Percentiles rank a stretch among this genome's conserved stretches.
Evolutionary conservation across 805 yeast species (phyloP).

Genomic region (Schwanniomyces polymorphus): DNA sequence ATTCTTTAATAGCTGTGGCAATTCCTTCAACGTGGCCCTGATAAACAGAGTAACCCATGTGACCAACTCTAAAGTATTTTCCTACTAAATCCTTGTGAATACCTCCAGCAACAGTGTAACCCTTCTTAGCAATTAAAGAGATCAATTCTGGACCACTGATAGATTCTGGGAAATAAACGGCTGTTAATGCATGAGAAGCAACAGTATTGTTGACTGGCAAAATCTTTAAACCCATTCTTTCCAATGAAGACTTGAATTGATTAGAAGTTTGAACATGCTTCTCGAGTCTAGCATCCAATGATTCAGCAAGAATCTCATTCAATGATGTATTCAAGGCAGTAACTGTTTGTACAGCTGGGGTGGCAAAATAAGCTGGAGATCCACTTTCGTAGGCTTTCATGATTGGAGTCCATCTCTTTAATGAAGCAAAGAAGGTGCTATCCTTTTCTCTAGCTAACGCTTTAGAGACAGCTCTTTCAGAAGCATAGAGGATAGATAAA

Average conservation of each 20-base stretch:
- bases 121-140: conserved; percentile 55
- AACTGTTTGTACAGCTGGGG: conserved; percentile 89
- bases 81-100: conserved; percentile 77
- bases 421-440: conserved; percentile 63
- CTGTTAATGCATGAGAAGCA: conserved; percentile 88
- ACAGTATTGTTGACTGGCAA: conserved; percentile 58
- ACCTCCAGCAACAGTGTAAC: conserved; percentile 85
- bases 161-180: conserved; percentile 78
- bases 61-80: conserved; percentile 91
- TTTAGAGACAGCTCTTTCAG: conserved; percentile 69
- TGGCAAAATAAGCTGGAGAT: conserved; percentile 84
- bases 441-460: conserved; percentile 51
- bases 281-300: conserved; percentile 59
- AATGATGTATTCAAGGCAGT: conserved; percentile 79
- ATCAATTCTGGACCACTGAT: conserved; percentile 69
- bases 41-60: conserved; percentile 81
- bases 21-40: conserved; percentile 41
- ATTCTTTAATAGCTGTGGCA: conserved; percentile 32
- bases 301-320: conserved; percentile 60
- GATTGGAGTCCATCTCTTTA: conserved; percentile 85
- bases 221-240: conserved; percentile 62
- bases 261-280: conserved; percentile 64
- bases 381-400: conserved; percentile 85
- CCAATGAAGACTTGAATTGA: conserved; percentile 60
- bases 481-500: conserved; percentile 71